Conservation (phyloP, 2,329 filamentous ascomycete species). For the Pyricularia sp. region DNA sequence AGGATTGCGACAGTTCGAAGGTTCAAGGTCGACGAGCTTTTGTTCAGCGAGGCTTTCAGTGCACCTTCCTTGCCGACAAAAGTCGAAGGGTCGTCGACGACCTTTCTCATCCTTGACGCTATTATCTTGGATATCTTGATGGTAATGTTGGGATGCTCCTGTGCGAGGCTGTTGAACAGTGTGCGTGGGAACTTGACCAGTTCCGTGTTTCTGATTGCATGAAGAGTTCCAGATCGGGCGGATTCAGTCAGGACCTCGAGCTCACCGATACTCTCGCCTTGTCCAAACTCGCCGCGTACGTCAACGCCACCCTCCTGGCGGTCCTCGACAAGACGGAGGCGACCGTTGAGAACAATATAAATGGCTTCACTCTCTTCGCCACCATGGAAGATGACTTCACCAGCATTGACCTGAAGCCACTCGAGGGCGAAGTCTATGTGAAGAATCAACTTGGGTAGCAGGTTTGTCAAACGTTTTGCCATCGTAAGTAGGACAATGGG, state of each 20-base stretch:
- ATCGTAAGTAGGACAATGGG: constrained; percentile 88
- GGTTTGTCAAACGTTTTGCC: constrained; percentile 83
- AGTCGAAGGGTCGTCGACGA: constrained; percentile 69
- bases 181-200: constrained; percentile 92
- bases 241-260: constrained; percentile 95
- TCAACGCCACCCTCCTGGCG: constrained; percentile 68
- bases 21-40: constrained; percentile 77
- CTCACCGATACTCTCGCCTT: constrained; percentile 95
- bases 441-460: constrained; percentile 77
- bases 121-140: constrained; percentile 99
- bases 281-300: constrained; percentile 83
- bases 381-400: constrained; percentile 88
- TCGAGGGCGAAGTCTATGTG: constrained; percentile 98
- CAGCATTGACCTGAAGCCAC: constrained; percentile 93
- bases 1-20: constrained; percentile 84
- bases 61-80: constrained; percentile 50
- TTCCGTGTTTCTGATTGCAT: constrained; percentile 93
- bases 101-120: constrained; percentile 79
- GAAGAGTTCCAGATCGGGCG: constrained; percentile 74
- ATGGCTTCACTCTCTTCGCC: constrained; percentile 95
- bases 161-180: constrained; percentile 91
- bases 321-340: constrained; percentile 73
- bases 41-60: constrained; percentile 37
- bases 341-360: constrained; percentile 92
- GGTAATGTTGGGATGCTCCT: constrained; percentile 94